These are phyloP conservation scores for Zymoseptoria ardabiliae DNA, from an alignment of 2,329 filamentous ascomycete genomes.

Conservation along the genomic window DNA sequence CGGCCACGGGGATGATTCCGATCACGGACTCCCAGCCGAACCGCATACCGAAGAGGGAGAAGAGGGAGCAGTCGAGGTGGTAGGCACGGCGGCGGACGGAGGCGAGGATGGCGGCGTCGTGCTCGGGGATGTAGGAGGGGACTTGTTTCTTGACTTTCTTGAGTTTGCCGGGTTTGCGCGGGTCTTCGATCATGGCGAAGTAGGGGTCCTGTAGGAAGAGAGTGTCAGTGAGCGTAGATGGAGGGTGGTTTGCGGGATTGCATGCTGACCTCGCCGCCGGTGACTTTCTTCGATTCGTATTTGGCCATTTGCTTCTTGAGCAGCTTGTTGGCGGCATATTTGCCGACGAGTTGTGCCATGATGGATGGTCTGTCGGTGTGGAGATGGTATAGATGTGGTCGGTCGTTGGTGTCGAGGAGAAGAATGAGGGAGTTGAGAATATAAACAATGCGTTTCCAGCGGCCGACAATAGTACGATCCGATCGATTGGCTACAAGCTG, in stretches of 20 bases:
- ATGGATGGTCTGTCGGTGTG: slow-evolving; percentile 7
- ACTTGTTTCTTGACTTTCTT: slow-evolving; percentile 82
- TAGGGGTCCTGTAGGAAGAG: slow-evolving; percentile 65
- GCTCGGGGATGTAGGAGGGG: slow-evolving; percentile 70
- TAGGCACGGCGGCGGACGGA: slow-evolving; percentile 82
- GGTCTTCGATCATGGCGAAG: slow-evolving; percentile 74
- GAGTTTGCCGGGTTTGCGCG: slow-evolving; percentile 61
- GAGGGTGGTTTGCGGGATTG: not conserved
- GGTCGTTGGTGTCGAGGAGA: not conserved
- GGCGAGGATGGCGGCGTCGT: slow-evolving; percentile 76
- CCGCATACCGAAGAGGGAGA: slow-evolving; percentile 70
- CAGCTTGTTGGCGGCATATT: slow-evolving; percentile 45
- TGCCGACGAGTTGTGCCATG: slow-evolving; percentile 42
- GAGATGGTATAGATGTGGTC: not conserved
- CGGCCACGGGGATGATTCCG: slow-evolving; percentile 71
- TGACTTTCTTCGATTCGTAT: slow-evolving; percentile 38
- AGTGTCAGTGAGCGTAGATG: slow-evolving; percentile 7
- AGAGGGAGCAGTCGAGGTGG: slow-evolving; percentile 74
- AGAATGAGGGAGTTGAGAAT: not conserved
- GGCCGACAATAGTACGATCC: not conserved
- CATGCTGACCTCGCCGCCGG: slow-evolving; percentile 35
- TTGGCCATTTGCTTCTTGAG: slow-evolving; percentile 42
- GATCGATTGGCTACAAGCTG: not conserved
- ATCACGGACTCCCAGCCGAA: slow-evolving; percentile 89
- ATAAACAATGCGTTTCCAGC: not conserved